Evolutionary conservation across 1,284 basidiomycete species (phyloP), one percentile per base, ranked within the genome.

Genomic region (Peniophora sp.): DNA sequence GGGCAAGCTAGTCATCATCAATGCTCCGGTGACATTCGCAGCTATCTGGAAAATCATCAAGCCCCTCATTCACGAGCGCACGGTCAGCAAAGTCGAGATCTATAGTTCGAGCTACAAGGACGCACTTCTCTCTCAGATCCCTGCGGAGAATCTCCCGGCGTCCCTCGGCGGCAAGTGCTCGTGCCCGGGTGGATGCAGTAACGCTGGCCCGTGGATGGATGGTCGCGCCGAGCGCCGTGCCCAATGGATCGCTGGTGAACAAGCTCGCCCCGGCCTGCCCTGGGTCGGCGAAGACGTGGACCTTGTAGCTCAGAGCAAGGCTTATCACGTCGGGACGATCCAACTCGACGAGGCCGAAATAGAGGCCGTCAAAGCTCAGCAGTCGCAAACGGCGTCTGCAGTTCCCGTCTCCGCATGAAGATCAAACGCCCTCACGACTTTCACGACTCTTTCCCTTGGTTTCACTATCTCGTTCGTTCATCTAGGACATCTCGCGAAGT

Each of bases 41-140:
- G 72, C 76, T 24, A 86, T 88, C 53, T 88, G 85, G 85, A 66
- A 69, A 46, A 67, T 76, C 51, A 73, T 88, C 34, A 83, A 78
- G 58, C 80, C 78, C 2, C 86, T 85, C 84, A 66, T 88, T 47
- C 73, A 83, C 10, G 83, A 83, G 61, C 84, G 85, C 61, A 88
- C 85, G 0, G 74, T 69, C 10, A 76, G 75, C 24, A 87, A 87
- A 61, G 70, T 86, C 37, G 73, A 78, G 48, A 75, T 88, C 27
- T 65, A 84, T 42, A 82, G 84, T 24, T 64, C 70, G 48, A 70
- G 85, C 60, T 85, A 84, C 62, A 60, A 69, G 53, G 65, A 73
- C 2, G 70, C 71, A 22, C 68, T 87, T 39, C 69, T 83, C 20
- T 70, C 76, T 15, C 62, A 82, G 39, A 65, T 85, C 47, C 76